Conservation (phyloP, 768 basidiomycete species). For the Tubosaeta sp. region DNA sequence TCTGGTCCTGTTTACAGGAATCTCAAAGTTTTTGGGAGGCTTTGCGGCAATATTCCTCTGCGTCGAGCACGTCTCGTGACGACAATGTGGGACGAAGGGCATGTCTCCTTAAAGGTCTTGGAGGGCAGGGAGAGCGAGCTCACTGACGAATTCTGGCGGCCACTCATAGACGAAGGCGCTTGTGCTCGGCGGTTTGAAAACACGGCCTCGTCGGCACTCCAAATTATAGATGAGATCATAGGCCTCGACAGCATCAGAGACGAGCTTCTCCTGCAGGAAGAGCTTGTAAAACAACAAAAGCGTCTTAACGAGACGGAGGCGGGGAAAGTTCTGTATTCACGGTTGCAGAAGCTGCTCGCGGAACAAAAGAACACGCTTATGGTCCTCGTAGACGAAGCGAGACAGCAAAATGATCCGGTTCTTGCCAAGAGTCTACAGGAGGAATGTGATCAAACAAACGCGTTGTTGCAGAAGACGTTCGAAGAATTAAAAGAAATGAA, state of each 20-base stretch:
- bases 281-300: constrained; percentile 10
- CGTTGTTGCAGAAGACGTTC: constrained; percentile 14
- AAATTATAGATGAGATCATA: neutral
- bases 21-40: constrained; percentile 26
- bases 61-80: constrained; percentile 25
- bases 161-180: constrained; percentile 4
- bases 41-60: constrained; percentile 31
- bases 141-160: constrained; percentile 8
- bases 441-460: constrained; percentile 7
- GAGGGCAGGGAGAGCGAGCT: neutral
- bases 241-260: neutral
- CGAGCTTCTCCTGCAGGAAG: constrained; percentile 18
- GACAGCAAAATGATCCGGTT: constrained; percentile 1
- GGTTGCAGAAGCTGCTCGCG: constrained; percentile 11
- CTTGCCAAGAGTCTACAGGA: constrained; percentile 8
- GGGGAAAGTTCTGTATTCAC: constrained; percentile 14
- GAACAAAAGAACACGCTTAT: constrained; percentile 13
- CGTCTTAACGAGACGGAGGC: constrained; percentile 21
- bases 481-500: constrained; percentile 19
- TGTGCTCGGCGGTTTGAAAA: neutral
- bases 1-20: constrained; percentile 27
- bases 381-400: constrained; percentile 18
- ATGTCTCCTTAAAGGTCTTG: neutral
- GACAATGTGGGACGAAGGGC: constrained; percentile 33
- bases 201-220: neutral